Evolutionary conservation across 495 filamentous ascomycete species (phyloP), one percentile per base, ranked within the genome.

Genomic region (Penicillium paradoxum): DNA sequence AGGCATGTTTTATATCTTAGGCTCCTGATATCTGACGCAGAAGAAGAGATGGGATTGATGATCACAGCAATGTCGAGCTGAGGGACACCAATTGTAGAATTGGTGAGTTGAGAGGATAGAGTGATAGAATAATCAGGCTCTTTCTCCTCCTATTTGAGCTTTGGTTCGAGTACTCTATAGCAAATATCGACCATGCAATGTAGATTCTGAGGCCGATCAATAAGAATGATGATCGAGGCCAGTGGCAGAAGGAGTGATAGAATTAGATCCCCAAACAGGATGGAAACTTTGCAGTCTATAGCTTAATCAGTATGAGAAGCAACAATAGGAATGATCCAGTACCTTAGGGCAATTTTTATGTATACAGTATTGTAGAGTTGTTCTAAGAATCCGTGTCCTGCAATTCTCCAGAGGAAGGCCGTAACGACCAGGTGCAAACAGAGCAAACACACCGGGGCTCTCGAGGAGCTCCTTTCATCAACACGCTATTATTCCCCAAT

Each of bases 1-100:
- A 48, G 68, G 56, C 70, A 71, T 71, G n/a, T 38, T 41, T 58
- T 51, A 11, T 33, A 27, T 45, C 45, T 30, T 40, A 41, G 15
- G 6, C 17, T 34, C 10, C 39, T 48, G 15, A n/a, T 37, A 25
- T 19, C 14, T 27, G 19, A 14, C n/a, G 3, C 17, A 17, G 11
- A 27, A 40, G 33, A 27, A 15, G 27, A 30, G 18, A 15, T 22
- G 18, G 21, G n/a, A 14, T 2, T 32, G n/a, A 27, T 17, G n/a
- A 14, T n/a, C 37, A 37, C 38, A 30, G 49, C 38, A 40, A 27
- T 33, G 48, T 19, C 13, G 25, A 21, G 29, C 27, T 32, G 48
- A 11, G 27, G 11, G 15, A 30, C 22, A 34, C 29, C 44, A 33
- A 46, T 24, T 42, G 39, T 11, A 4, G 6, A n/a, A 42, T n/a